Percentiles rank a stretch among this genome's conserved stretches.
Conservation (phyloP, 768 basidiomycete genomes). For the Tulasnella sp. region DNA sequence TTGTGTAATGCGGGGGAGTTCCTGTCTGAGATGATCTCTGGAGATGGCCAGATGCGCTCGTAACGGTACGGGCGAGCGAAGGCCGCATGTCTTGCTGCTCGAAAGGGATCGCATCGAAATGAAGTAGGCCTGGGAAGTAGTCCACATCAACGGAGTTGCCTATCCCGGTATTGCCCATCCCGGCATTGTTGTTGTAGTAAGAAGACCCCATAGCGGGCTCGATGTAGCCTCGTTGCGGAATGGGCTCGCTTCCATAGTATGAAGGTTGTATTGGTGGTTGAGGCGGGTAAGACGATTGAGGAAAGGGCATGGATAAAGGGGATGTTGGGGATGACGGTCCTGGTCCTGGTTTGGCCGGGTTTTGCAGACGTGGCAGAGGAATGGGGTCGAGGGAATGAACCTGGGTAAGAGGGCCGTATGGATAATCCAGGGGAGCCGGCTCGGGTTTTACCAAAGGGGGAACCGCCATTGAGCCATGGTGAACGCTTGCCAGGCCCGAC, state of each 20-base stretch:
- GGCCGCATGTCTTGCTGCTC: background rate
- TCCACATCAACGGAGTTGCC: background rate
- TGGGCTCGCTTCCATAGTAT: background rate
- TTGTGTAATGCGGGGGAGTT: background rate
- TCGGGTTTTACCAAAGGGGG: background rate
- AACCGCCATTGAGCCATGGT: background rate
- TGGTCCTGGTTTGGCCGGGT: background rate
- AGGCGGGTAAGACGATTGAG: background rate
- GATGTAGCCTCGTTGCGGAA: constrained; percentile 1
- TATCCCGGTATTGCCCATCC: too few species aligned
- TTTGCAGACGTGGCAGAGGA: background rate
- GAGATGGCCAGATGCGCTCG: background rate
- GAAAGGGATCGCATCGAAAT: background rate
- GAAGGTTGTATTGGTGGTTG: background rate
- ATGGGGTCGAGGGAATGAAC: background rate
- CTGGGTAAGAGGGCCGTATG: background rate
- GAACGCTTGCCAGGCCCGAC: background rate
- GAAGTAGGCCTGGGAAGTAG: background rate
- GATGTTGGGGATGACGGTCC: background rate
- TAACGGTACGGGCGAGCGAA: background rate
- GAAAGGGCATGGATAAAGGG: background rate
- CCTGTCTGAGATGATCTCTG: background rate
- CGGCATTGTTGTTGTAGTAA: background rate
- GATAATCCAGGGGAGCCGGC: background rate
- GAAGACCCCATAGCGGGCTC: background rate